Evolutionary conservation across 2,329 filamentous ascomycete species (phyloP).

Genomic region (Blastomyces silverae): DNA sequence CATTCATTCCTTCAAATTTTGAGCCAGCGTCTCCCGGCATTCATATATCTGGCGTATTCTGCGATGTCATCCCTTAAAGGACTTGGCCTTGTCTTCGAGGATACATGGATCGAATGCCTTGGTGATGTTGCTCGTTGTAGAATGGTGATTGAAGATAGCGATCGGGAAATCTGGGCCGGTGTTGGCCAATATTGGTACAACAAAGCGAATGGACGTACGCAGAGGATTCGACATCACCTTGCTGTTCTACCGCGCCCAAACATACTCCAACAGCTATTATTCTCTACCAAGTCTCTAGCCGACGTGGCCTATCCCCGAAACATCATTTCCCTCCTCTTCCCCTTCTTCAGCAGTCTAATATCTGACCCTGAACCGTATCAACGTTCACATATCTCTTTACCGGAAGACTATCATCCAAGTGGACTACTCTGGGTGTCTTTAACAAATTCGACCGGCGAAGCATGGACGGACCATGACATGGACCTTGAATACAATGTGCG

Average conservation of each 20-base stretch:
- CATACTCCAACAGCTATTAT: conserved; percentile 52
- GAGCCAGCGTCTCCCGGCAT: conserved; percentile 65
- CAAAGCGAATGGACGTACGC: conserved; percentile 68
- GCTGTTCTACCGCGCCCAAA: conserved; percentile 59
- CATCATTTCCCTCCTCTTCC: conserved; percentile 46
- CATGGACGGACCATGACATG: background rate
- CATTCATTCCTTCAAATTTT: conserved; percentile 75
- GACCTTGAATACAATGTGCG: background rate
- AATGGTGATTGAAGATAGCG: conserved; percentile 83
- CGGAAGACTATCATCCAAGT: conserved; percentile 38
- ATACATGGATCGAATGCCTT: conserved; percentile 90
- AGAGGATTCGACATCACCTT: conserved; percentile 79
- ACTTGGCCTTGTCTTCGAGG: conserved; percentile 71
- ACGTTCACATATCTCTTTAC: conserved; percentile 31
- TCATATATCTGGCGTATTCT: conserved; percentile 81
- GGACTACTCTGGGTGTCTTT: conserved; percentile 44
- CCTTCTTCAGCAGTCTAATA: conserved; percentile 50
- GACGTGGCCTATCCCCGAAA: conserved; percentile 50
- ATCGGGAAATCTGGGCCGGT: conserved; percentile 72
- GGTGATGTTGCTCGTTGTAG: conserved; percentile 78
- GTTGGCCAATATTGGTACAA: conserved; percentile 80
- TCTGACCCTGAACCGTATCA: conserved; percentile 31
- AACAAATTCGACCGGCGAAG: background rate
- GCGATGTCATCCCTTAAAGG: conserved; percentile 86
- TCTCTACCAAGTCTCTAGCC: conserved; percentile 53